These are phyloP conservation scores for Xylaria sp. DNA, from an alignment of 2,329 filamentous ascomycete genomes.

Conservation along the genomic window DNA sequence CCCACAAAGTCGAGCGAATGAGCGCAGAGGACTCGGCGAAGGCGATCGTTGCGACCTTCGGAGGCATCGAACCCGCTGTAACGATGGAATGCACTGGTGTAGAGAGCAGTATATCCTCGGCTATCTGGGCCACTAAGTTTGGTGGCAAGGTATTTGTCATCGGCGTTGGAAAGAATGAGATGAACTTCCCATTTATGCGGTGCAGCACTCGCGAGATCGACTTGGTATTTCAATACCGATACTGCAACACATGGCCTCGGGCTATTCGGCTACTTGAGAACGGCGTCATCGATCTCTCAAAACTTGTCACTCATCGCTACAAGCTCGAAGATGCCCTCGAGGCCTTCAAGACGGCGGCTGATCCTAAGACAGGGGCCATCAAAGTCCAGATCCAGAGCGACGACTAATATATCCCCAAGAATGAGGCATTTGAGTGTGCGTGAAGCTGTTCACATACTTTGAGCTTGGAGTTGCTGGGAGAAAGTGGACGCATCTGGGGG, in stretches of 20 bases:
- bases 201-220: slow-evolving; percentile 92
- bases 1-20: slow-evolving; percentile 77
- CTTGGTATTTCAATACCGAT: slow-evolving; percentile 95
- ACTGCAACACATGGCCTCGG: slow-evolving; percentile 94
- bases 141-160: slow-evolving; percentile 98
- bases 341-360: slow-evolving; percentile 88
- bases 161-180: slow-evolving; percentile 93
- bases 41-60: slow-evolving; percentile 75
- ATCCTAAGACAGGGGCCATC: slow-evolving; percentile 93
- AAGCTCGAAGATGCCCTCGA: slow-evolving; percentile 85
- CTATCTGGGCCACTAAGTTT: slow-evolving; percentile 92
- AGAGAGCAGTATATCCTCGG: slow-evolving; percentile 84
- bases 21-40: slow-evolving; percentile 76
- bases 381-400: slow-evolving; percentile 93
- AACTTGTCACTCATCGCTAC: slow-evolving; percentile 89
- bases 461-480: not conserved
- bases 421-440: not conserved
- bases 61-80: slow-evolving; percentile 81
- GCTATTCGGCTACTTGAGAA: slow-evolving; percentile 89
- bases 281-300: slow-evolving; percentile 82
- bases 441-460: not conserved
- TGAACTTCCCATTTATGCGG: slow-evolving; percentile 95
- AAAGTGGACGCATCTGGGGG: not conserved
- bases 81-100: slow-evolving; percentile 95
- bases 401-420: slow-evolving; percentile 52